These are phyloP conservation scores for Calonectria pseudoreteaudii DNA, from an alignment of 2,329 filamentous ascomycete genomes.

Conservation along the genomic window DNA sequence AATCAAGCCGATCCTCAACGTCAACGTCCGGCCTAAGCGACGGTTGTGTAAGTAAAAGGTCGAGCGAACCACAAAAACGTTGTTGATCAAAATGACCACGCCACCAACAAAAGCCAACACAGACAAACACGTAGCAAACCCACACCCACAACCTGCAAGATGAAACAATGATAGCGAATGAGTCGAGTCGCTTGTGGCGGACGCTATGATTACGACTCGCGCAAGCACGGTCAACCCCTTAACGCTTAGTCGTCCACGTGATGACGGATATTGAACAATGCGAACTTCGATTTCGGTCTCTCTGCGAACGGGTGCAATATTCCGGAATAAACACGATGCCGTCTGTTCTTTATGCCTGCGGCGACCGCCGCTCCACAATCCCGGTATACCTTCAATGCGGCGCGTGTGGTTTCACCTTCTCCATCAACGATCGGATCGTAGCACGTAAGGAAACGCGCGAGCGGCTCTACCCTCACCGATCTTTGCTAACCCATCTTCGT, in stretches of 20 bases:
- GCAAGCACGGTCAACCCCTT: neutral
- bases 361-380: neutral
- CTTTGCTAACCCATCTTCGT: neutral
- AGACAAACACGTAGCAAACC: neutral
- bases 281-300: neutral
- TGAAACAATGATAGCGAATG: neutral
- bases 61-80: neutral
- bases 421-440: constrained; percentile 4
- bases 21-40: neutral
- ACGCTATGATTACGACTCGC: constrained; percentile 7
- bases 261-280: neutral
- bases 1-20: neutral
- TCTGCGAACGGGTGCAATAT: neutral
- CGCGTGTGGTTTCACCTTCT: constrained; percentile 12
- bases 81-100: neutral
- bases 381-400: constrained; percentile 12
- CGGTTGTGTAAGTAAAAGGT: neutral
- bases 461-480: neutral
- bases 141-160: neutral
- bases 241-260: constrained; percentile 6
- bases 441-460: neutral
- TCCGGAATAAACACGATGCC: constrained; percentile 3
- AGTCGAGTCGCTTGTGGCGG: constrained; percentile 2
- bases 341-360: constrained; percentile 4
- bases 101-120: neutral